Evolutionary conservation across 108 stramenopile genomes (phyloP), one percentile per base, ranked within the genome.

Genomic region (Cylindrotheca closterium): DNA sequence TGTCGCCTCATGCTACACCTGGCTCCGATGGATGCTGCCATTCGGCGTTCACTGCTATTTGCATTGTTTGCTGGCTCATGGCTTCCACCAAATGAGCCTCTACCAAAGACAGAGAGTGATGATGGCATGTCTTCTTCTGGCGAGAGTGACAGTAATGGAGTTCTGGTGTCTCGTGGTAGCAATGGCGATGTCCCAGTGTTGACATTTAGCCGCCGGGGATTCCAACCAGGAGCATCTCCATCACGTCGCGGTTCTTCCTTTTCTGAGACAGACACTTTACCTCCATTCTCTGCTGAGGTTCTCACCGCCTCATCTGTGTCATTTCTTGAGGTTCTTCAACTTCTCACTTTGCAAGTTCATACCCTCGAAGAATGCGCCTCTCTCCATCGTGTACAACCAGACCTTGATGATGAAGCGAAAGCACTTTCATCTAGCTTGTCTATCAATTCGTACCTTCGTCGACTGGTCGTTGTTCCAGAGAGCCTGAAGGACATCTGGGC

Each of bases 301-400:
- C 87, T 92, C 37, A 77, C 88, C 8, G 60, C 82, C 25, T 91
- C 89, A 0, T 85, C 91, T 25, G 86, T 91, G 28, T 92, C 91
- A 4, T 91, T 90, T 61, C 75, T 95, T 19, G 94, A 95, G 67
- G 85, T 91, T 7, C 69, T 95, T 28, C 94, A 95, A 47, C 75
- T 95, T 30, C 55, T 91, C 33, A 95, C 94, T 18, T 83, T 95
- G 2, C 94, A 95, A 74, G 83, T 88, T 26, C 91, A 95, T 62
- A 91, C 89, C 7, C 81, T 94, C 22, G 88, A 93, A 66, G 86
- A 93, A 63, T 91, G 89, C 63, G 83, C 87, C 27, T 79, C 70
- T 47, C 72, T 93, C 34, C 84, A 93, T 71, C 54, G 76, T 27
- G 32, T 60, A 28, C 77, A 87, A 53, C 74, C 89, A 1, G 83